Evolutionary conservation across 257 asterid genomes (phyloP), one percentile per base, ranked within the genome.

Genomic region (Ehretia macrophylla): DNA sequence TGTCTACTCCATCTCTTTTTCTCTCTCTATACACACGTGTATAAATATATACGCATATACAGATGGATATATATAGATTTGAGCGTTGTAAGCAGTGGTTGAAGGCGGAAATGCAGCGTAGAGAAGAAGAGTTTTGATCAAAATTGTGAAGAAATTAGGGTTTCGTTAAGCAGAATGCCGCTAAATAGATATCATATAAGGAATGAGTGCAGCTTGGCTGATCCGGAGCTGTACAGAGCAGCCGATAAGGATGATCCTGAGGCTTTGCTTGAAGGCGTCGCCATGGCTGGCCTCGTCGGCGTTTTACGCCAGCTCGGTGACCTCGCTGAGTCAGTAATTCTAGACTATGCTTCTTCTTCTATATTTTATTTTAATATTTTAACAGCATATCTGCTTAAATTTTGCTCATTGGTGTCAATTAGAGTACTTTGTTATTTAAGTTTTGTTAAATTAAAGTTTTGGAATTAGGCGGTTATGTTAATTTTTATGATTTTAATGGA

Each of bases 231-330:
- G 63, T 92, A 86, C 58, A 82, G 77, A 51, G 77, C 93, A 44
- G 90, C 99, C 60, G 99, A 92, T 68, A 92, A 88, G 80, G 95
- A 88, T 86, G 98, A 92, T 74, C 99, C 99, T 14, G 97, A 92
- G 83, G 97, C 95, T 69, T 54, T 92, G 58, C 96, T 88, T 32
- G 99, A 92, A 80, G 99, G 95, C 62, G 94, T 92, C 57, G 95
- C 97, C 70, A 88, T 92, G 95, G 97, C 97, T 53, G 95, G 95
- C n/a, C 80, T 92, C 61, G 97, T 92, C 53, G 99, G 99, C n/a
- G 80, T 88, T 67, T 84, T 92, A 55, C 97, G 99, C 60, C 97
- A 92, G 88, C 95, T 92, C 37, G 97, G 99, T 10, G 99, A 92
- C 85, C 93, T 92, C 10, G 96, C 97, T 5, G 95, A 88, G 99